Conservation (phyloP, 2,329 filamentous ascomycete species). For the Clarireedia sp. region DNA sequence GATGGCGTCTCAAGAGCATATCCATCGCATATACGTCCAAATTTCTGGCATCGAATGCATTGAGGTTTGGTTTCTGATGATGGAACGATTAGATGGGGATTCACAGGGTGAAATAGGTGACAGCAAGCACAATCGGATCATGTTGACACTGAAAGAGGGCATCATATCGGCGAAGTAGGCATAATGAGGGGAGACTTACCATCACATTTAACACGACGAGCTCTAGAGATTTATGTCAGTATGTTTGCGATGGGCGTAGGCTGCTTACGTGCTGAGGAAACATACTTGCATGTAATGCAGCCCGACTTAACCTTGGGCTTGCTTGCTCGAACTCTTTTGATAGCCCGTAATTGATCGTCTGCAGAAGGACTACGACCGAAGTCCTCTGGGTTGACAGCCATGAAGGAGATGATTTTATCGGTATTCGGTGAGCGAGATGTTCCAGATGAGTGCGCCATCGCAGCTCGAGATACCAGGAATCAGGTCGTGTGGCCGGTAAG, state of each 20-base stretch:
- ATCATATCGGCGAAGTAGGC: background rate
- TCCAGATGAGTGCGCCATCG: background rate
- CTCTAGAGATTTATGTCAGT: background rate
- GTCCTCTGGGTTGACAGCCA: background rate
- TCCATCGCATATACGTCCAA: slow-evolving; percentile 51
- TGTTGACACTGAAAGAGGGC: background rate
- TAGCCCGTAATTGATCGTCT: slow-evolving; percentile 12
- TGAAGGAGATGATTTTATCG: background rate
- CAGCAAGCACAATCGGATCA: background rate
- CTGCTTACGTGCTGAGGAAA: background rate
- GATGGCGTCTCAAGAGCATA: slow-evolving; percentile 35
- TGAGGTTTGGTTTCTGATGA: slow-evolving; percentile 45
- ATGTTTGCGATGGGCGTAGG: background rate
- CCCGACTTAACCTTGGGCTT: slow-evolving; percentile 55
- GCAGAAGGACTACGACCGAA: slow-evolving; percentile 14
- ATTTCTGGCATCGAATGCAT: slow-evolving; percentile 54
- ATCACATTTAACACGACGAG: slow-evolving; percentile 58
- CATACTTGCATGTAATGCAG: slow-evolving; percentile 59
- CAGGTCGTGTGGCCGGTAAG: background rate
- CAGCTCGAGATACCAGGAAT: background rate
- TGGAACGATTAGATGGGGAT: background rate
- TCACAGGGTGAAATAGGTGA: background rate
- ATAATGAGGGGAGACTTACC: background rate
- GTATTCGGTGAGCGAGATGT: background rate
- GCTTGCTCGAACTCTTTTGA: slow-evolving; percentile 23